A percentile compares a stretch with the other conserved stretches of the same genome.
phyloP scores from a whole-genome alignment of 108 stramenopile genomes.

The Nitzschia sp. region DNA sequence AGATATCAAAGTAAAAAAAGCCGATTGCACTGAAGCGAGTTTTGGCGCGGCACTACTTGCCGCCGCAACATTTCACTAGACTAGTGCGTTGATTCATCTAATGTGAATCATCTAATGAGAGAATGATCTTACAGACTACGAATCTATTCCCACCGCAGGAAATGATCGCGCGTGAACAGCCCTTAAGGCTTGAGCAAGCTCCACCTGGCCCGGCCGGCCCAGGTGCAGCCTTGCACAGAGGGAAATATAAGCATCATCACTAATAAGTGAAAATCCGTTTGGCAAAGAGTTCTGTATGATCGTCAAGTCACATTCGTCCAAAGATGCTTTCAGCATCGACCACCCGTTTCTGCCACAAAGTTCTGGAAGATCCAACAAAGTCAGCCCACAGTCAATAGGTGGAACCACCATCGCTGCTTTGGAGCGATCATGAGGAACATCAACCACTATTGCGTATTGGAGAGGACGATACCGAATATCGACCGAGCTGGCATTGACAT shows the following conservation, averaged over 20 bases:
- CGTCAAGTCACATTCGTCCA: neutral
- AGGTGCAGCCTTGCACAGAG: neutral
- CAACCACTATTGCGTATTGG: constrained; percentile 27
- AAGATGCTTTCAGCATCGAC: neutral
- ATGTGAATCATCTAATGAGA: too few relatives aligned
- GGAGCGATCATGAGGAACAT: constrained; percentile 30
- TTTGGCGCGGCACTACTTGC: constrained; percentile 92
- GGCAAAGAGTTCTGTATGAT: neutral
- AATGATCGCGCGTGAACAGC: neutral
- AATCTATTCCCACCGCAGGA: too few relatives aligned
- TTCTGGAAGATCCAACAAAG: neutral
- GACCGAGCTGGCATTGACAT: constrained; percentile 36
- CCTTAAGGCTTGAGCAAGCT: neutral
- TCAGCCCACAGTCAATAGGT: neutral
- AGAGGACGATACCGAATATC: constrained; percentile 14
- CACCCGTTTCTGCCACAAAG: neutral
- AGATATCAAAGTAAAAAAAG: constrained; percentile 46
- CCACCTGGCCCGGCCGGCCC: neutral
- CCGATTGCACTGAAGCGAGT: constrained; percentile 83
- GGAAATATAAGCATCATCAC: neutral
- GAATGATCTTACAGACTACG: too few relatives aligned
- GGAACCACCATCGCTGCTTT: constrained; percentile 22
- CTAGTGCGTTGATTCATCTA: too few relatives aligned
- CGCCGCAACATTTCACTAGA: constrained; percentile 64
- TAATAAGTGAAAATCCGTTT: neutral